Evolutionary conservation across 352 stramenopile genomes (phyloP).

Genomic region (Phytophthora constricta): DNA sequence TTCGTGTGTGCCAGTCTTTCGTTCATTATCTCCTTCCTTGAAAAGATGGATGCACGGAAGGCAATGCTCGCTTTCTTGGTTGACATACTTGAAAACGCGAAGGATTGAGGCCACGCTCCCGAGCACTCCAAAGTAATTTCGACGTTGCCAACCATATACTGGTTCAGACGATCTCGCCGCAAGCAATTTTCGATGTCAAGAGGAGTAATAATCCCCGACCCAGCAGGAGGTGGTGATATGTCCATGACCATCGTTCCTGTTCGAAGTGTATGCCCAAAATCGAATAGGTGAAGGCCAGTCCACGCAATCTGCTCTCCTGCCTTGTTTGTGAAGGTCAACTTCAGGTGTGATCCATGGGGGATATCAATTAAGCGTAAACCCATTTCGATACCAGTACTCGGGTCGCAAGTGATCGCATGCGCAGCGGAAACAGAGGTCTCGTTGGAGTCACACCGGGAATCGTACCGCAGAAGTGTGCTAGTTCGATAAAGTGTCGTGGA

Average conservation of each 20-base stretch:
- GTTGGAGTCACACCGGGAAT: constrained; percentile 14
- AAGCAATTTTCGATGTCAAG: constrained; percentile 82
- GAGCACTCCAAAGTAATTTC: constrained; percentile 59
- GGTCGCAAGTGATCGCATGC: constrained; percentile 35
- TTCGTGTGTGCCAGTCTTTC: constrained; percentile 17
- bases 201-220: constrained; percentile 46
- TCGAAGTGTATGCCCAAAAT: constrained; percentile 79
- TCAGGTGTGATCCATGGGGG: constrained; percentile 76
- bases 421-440: constrained; percentile 14
- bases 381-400: constrained; percentile 34
- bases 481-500: constrained; percentile 40
- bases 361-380: constrained; percentile 67
- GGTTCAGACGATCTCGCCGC: constrained; percentile 36
- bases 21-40: constrained; percentile 17
- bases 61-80: constrained; percentile 59
- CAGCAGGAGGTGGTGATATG: constrained; percentile 38
- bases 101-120: constrained; percentile 44
- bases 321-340: constrained; percentile 64
- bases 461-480: constrained; percentile 26
- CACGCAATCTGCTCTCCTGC: constrained; percentile 48
- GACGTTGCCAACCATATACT: constrained; percentile 48
- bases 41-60: constrained; percentile 80
- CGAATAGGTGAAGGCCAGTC: constrained; percentile 80
- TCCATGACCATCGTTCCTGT: constrained; percentile 57
- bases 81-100: constrained; percentile 67